A percentile compares a stretch with the other conserved stretches of the same genome.
phyloP scores from a whole-genome alignment of 306 rosid species.

The Luffa acutangula region DNA sequence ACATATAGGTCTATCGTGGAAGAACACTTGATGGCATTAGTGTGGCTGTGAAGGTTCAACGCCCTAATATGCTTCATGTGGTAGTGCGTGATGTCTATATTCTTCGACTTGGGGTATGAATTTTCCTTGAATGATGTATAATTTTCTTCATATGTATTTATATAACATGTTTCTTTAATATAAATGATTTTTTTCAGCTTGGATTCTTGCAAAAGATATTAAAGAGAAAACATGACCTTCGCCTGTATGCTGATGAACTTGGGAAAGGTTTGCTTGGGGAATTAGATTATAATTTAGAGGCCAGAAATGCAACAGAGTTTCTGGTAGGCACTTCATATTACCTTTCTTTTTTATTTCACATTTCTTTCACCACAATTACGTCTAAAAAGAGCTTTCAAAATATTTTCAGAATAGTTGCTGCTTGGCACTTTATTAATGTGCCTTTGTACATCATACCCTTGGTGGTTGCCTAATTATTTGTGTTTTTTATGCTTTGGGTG shows the following conservation, averaged over 20 bases:
- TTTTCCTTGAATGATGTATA: background rate
- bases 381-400: background rate
- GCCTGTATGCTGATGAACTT: slow-evolving; percentile 90
- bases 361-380: background rate
- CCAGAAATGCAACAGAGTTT: slow-evolving; percentile 78
- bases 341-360: background rate
- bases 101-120: slow-evolving; percentile 92
- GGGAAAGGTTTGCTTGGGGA: slow-evolving; percentile 89
- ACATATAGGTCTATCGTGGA: slow-evolving; percentile 62
- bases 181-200: slow-evolving; percentile 41
- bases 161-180: background rate
- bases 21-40: slow-evolving; percentile 52
- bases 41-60: slow-evolving; percentile 94
- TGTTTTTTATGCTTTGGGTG: background rate
- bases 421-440: background rate
- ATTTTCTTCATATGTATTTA: slow-evolving; percentile 11
- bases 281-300: slow-evolving; percentile 82
- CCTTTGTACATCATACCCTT: background rate
- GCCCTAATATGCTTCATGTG: slow-evolving; percentile 78
- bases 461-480: background rate
- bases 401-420: background rate
- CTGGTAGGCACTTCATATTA: slow-evolving; percentile 34
- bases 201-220: slow-evolving; percentile 79
- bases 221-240: slow-evolving; percentile 78
- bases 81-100: slow-evolving; percentile 91